These are phyloP conservation scores for Trichophyton equinum DNA, from an alignment of 2,329 filamentous ascomycete genomes.

Conservation along the genomic window DNA sequence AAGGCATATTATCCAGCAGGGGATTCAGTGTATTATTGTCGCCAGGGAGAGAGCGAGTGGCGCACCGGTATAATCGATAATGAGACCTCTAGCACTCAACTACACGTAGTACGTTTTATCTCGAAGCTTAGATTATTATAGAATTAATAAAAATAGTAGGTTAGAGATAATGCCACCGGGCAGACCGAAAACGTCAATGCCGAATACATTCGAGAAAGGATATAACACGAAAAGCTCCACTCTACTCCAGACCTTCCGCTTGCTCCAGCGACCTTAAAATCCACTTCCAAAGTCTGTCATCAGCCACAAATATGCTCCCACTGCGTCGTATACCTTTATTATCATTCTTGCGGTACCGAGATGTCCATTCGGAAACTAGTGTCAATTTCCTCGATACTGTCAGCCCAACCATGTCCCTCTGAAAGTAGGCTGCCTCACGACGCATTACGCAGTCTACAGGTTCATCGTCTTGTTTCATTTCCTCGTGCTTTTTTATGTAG, in stretches of 20 bases:
- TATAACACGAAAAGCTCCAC: not conserved
- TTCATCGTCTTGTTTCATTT: constrained; percentile 8
- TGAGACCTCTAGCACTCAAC: too few species aligned
- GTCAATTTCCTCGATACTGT: constrained; percentile 7
- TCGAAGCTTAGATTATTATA: too few species aligned
- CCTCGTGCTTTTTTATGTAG: constrained; percentile 5
- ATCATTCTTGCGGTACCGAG: constrained; percentile 5
- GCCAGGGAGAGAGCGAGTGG: too few species aligned
- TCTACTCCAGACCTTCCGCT: not conserved
- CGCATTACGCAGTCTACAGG: not conserved
- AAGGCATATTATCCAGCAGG: too few species aligned
- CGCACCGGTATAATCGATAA: too few species aligned
- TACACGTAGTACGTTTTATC: too few species aligned
- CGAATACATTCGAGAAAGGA: too few species aligned
- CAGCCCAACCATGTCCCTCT: constrained; percentile 5
- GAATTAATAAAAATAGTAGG: too few species aligned
- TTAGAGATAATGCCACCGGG: too few species aligned
- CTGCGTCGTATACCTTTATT: constrained; percentile 7
- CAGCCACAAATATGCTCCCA: constrained; percentile 7
- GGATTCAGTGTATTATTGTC: too few species aligned
- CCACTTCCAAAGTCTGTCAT: constrained; percentile 8
- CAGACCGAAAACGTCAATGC: too few species aligned
- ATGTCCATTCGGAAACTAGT: constrained; percentile 8
- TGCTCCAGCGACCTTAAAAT: constrained; percentile 8
- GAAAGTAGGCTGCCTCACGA: constrained; percentile 5